Conservation (phyloP, 148 eudicot genomes). For the Silene uniflora region DNA sequence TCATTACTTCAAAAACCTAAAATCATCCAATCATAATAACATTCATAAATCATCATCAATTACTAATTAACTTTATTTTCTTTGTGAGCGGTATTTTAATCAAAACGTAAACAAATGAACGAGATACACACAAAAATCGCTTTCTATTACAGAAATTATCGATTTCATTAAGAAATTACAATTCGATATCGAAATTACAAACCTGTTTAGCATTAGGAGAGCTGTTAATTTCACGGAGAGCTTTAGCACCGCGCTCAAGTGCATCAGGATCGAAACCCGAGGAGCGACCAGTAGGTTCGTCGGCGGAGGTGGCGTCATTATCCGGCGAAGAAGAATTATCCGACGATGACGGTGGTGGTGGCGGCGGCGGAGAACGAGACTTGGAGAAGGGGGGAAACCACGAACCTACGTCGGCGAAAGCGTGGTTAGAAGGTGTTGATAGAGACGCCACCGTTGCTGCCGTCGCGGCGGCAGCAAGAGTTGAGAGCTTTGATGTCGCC, state of each 20-base stretch:
- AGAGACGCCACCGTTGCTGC: conserved; percentile 47
- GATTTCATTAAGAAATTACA: neutral
- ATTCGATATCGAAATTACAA: neutral
- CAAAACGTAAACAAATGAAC: too few species aligned
- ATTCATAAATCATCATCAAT: conserved; percentile 5
- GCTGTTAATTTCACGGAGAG: conserved; percentile 65
- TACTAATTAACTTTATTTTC: neutral
- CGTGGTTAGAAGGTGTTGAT: conserved; percentile 30
- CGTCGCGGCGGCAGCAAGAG: conserved; percentile 41
- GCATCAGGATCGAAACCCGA: conserved; percentile 69
- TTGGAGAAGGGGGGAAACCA: conserved; percentile 53
- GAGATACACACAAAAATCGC: too few species aligned
- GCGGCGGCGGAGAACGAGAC: conserved; percentile 21
- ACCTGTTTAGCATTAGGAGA: conserved; percentile 66
- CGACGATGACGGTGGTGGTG: conserved; percentile 1
- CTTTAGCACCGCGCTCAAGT: conserved; percentile 80
- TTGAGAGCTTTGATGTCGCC: conserved; percentile 45
- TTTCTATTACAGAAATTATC: too few species aligned
- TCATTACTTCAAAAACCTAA: conserved; percentile 77
- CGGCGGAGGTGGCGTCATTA: conserved; percentile 19
- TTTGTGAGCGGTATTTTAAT: neutral
- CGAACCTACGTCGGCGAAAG: conserved; percentile 53
- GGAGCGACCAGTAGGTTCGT: conserved; percentile 36
- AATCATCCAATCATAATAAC: neutral
- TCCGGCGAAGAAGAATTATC: conserved; percentile 21